Conservation (phyloP, 352 stramenopile genomes). For the Pilasporangium apinafurcum region DNA sequence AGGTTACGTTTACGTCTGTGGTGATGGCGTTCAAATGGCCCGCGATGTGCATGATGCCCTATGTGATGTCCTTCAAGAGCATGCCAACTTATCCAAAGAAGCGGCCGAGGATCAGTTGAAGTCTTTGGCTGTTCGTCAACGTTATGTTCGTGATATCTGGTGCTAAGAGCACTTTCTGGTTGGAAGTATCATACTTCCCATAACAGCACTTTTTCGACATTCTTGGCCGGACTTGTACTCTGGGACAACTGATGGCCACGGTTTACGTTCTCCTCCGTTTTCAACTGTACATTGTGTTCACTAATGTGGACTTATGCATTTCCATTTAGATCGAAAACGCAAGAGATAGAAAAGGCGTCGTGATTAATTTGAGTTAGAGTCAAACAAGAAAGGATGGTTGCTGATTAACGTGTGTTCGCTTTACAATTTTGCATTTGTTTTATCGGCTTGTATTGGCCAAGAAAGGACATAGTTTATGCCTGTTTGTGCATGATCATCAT, state of each 20-base stretch:
- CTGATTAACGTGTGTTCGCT: not conserved
- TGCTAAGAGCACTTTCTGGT: conserved; percentile 14
- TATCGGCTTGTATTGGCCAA: too few species aligned
- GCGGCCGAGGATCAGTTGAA: conserved; percentile 56
- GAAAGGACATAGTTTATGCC: not conserved
- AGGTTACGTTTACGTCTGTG: conserved; percentile 93
- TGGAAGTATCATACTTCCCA: too few species aligned
- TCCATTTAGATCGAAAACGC: conserved; percentile 4
- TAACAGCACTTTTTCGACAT: too few species aligned
- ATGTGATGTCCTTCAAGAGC: conserved; percentile 62
- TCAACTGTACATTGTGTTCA: conserved; percentile 1
- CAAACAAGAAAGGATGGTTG: not conserved
- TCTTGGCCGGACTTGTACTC: too few species aligned
- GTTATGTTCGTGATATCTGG: conserved; percentile 90
- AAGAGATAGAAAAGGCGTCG: conserved; percentile 5
- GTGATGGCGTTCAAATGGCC: conserved; percentile 93
- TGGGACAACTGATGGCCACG: too few species aligned
- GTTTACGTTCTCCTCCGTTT: conserved; percentile 20
- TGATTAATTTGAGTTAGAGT: not conserved
- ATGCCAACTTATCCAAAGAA: conserved; percentile 43
- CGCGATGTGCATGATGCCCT: conserved; percentile 91
- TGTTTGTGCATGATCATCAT: too few species aligned
- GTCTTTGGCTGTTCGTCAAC: conserved; percentile 52
- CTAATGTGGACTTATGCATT: conserved; percentile 3
- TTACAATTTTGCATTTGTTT: too few species aligned